A percentile compares a stretch with the other conserved stretches of the same genome.
Conservation (phyloP, 495 filamentous ascomycete genomes). For the Aspergillus biplanus region DNA sequence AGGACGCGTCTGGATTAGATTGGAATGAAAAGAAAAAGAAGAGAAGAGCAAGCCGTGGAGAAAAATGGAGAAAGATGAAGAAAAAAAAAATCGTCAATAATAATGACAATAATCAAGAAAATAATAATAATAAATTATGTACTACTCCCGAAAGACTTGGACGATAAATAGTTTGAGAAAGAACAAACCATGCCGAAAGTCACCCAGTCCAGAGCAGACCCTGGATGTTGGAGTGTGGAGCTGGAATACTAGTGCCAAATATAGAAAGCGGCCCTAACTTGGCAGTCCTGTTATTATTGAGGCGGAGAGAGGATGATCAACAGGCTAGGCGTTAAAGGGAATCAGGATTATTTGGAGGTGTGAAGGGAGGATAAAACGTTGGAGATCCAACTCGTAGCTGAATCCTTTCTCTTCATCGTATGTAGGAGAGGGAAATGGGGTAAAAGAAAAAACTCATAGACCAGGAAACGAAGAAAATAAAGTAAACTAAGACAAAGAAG, state of each 20-base stretch:
- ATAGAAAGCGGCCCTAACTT: constrained; percentile 10
- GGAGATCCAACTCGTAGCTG: too few relatives aligned
- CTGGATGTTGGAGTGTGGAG: constrained; percentile 14
- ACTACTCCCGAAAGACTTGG: neutral
- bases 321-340: neutral
- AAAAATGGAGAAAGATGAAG: neutral
- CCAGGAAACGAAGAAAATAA: neutral
- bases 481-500: constrained; percentile 1
- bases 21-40: constrained; percentile 5
- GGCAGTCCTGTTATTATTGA: neutral
- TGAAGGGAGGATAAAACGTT: too few relatives aligned
- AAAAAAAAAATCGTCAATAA: constrained; percentile 7
- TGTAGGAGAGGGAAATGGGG: too few relatives aligned
- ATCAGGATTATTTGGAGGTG: too few relatives aligned
- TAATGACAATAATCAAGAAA: neutral
- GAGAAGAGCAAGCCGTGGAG: neutral
- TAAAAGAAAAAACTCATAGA: neutral
- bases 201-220: constrained; percentile 1
- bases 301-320: neutral
- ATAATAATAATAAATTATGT: constrained; percentile 5
- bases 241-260: constrained; percentile 9
- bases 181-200: constrained; percentile 1
- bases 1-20: neutral
- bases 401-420: too few relatives aligned
- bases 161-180: constrained; percentile 7